Evolutionary conservation across 257 asterid genomes (phyloP).

Genomic region (Linderniella brevidens): DNA sequence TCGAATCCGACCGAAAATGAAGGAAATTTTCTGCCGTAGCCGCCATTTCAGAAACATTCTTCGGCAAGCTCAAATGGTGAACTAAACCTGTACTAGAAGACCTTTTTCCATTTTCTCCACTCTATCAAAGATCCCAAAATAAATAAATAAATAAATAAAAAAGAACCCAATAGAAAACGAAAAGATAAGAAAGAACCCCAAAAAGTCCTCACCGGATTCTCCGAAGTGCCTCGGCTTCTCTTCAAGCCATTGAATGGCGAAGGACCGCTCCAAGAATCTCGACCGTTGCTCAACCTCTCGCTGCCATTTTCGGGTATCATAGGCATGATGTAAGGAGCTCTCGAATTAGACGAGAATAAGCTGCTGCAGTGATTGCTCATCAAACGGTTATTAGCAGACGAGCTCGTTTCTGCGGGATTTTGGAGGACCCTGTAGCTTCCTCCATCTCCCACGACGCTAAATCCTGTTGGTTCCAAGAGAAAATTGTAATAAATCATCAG

Average conservation of each 20-base stretch:
- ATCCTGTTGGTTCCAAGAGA: too few relatives aligned
- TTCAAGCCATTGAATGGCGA: constrained; percentile 30
- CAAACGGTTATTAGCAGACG: constrained; percentile 15
- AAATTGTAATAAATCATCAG: not conserved
- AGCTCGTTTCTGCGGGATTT: constrained; percentile 24
- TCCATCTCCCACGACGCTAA: constrained; percentile 43
- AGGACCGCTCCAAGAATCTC: constrained; percentile 36
- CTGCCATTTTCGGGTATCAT: constrained; percentile 57
- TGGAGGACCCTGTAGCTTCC: constrained; percentile 44
- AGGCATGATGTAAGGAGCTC: constrained; percentile 61
- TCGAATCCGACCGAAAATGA: constrained; percentile 49
- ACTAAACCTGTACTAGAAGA: constrained; percentile 28
- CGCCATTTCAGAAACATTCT: constrained; percentile 32
- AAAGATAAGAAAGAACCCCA: not conserved
- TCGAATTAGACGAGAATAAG: constrained; percentile 32
- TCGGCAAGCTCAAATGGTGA: constrained; percentile 78
- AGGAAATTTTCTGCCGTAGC: constrained; percentile 33
- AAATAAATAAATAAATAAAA: not conserved
- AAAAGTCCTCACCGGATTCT: constrained; percentile 23
- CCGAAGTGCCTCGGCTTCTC: constrained; percentile 36
- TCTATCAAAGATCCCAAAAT: constrained; percentile 23
- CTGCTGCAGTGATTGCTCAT: constrained; percentile 26
- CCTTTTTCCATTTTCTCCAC: constrained; percentile 29
- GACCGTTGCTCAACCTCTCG: constrained; percentile 13
- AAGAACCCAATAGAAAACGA: not conserved